A percentile compares a stretch with the other conserved stretches of the same genome.
Evolutionary conservation across 139 green algal species (phyloP).

Genomic region (Micromonas commoda): DNA sequence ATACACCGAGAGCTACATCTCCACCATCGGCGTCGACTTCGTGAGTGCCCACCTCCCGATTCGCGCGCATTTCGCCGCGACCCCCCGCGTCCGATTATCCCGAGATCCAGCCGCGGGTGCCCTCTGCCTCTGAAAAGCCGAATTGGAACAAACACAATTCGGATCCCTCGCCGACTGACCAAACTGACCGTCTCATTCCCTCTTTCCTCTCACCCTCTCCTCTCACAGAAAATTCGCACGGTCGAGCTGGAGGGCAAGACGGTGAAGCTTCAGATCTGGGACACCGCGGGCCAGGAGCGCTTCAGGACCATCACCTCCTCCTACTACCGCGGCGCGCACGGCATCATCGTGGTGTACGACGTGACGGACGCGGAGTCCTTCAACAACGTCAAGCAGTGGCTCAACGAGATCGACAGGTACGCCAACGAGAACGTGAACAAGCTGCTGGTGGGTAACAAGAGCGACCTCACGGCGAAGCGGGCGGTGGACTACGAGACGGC

Average conservation of each 20-base stretch:
- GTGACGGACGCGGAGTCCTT: conserved; percentile 98
- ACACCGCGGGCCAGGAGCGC: conserved; percentile 96
- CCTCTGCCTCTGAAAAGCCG: no score
- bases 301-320: conserved; percentile 97
- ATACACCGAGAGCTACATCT: conserved; percentile 99
- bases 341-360: conserved; percentile 99
- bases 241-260: conserved; percentile 99
- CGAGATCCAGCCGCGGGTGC: no score
- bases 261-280: conserved; percentile 99
- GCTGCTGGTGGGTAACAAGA: conserved; percentile 98
- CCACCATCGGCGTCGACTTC: conserved; percentile 99
- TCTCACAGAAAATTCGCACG: conserved; percentile 93
- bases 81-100: no score
- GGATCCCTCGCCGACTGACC: neutral
- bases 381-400: conserved; percentile 99
- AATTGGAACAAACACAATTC: no score
- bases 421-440: conserved; percentile 99
- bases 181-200: neutral
- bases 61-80: no score
- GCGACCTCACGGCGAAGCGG: conserved; percentile 90
- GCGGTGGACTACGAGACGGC: conserved; percentile 90
- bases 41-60: conserved; percentile 67
- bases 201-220: neutral
- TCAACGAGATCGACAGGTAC: conserved; percentile 99
- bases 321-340: conserved; percentile 97